Conservation (phyloP, 2,329 filamentous ascomycete species). For the Lachnellula suecica region DNA sequence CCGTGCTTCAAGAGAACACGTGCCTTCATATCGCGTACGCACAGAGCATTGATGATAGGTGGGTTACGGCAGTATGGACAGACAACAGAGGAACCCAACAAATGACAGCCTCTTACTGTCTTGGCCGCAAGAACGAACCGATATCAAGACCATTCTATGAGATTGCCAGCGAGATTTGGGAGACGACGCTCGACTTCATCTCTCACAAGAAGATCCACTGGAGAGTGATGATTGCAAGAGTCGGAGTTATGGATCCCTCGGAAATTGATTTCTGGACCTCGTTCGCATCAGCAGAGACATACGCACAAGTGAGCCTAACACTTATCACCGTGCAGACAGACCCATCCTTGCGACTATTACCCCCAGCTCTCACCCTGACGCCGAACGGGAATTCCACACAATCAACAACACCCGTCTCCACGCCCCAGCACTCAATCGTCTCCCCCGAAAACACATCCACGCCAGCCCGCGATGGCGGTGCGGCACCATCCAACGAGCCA, state of each 20-base stretch:
- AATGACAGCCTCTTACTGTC: slow-evolving; percentile 70
- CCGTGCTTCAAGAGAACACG: slow-evolving; percentile 74
- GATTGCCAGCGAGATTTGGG: slow-evolving; percentile 75
- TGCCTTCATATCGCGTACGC: slow-evolving; percentile 81
- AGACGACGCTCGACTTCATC: slow-evolving; percentile 72
- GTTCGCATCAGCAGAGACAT: slow-evolving; percentile 51
- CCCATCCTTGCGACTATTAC: slow-evolving; percentile 62
- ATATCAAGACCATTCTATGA: slow-evolving; percentile 56
- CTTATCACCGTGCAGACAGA: slow-evolving; percentile 65
- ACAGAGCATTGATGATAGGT: slow-evolving; percentile 71
- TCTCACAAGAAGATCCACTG: slow-evolving; percentile 70
- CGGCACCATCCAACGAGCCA: slow-evolving; percentile 36
- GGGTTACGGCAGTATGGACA: slow-evolving; percentile 80
- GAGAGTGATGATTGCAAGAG: slow-evolving; percentile 74
- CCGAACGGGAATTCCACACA: slow-evolving; percentile 40
- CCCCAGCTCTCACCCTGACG: slow-evolving; percentile 48
- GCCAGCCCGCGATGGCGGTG: slow-evolving; percentile 23
- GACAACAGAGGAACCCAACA: slow-evolving; percentile 75
- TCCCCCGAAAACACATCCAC: slow-evolving; percentile 55
- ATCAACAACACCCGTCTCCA: slow-evolving; percentile 63
- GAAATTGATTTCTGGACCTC: slow-evolving; percentile 62
- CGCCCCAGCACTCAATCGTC: slow-evolving; percentile 58
- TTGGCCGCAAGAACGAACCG: slow-evolving; percentile 57
- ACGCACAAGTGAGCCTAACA: slow-evolving; percentile 51
- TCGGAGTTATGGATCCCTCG: slow-evolving; percentile 63